These are phyloP conservation scores for Alternaria panax DNA, from an alignment of 2,329 filamentous ascomycete species.

Conservation along the genomic window DNA sequence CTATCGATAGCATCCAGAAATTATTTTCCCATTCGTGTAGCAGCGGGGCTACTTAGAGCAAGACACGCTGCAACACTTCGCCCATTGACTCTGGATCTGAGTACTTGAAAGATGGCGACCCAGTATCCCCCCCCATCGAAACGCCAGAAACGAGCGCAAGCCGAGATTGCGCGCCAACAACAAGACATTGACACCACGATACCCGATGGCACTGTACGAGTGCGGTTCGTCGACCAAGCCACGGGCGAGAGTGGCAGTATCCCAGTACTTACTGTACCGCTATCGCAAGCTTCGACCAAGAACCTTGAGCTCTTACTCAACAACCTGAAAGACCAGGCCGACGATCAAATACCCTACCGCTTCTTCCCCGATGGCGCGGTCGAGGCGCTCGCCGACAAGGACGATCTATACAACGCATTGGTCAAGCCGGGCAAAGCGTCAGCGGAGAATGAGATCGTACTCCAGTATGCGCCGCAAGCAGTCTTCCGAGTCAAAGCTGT, in stretches of 20 bases:
- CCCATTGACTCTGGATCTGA: neutral
- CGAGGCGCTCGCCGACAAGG: conserved; percentile 55
- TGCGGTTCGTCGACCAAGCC: conserved; percentile 87
- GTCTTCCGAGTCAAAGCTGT: conserved; percentile 94
- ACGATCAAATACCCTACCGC: conserved; percentile 71
- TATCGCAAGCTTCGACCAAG: conserved; percentile 85
- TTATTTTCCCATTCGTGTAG: conserved; percentile 19
- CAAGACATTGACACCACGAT: conserved; percentile 73
- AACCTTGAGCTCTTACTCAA: conserved; percentile 90
- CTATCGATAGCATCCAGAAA: conserved; percentile 38
- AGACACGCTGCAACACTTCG: neutral
- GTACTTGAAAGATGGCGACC: conserved; percentile 71
- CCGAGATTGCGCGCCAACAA: conserved; percentile 75
- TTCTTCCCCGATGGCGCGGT: conserved; percentile 63
- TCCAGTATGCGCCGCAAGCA: conserved; percentile 80
- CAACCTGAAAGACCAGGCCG: conserved; percentile 72
- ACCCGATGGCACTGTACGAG: conserved; percentile 78
- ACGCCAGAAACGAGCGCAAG: conserved; percentile 78
- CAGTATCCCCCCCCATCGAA: conserved; percentile 85
- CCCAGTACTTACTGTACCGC: conserved; percentile 73
- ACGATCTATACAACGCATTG: conserved; percentile 53
- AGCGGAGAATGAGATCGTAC: conserved; percentile 68
- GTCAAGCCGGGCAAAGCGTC: conserved; percentile 53
- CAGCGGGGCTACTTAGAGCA: conserved; percentile 1
- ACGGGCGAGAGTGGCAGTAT: conserved; percentile 72